Conservation (phyloP, 208 protist species). For the Crithidia bombi region DNA sequence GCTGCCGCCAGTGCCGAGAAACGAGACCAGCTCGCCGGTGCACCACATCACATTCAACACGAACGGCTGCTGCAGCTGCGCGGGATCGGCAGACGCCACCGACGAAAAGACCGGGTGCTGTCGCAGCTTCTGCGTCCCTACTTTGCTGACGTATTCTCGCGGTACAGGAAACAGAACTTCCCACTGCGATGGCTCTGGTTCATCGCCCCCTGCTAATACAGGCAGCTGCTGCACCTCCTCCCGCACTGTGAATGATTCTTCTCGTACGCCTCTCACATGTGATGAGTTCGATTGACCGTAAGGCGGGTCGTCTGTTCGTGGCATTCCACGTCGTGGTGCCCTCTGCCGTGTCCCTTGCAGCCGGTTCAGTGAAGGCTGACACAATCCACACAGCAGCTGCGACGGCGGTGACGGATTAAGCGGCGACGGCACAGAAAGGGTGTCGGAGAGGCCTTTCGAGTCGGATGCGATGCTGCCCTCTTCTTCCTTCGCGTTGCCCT, state of each 20-base stretch:
- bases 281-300: too few relatives aligned
- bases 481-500: not conserved
- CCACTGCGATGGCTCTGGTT: too few relatives aligned
- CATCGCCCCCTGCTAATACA: too few relatives aligned
- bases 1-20: constrained; percentile 9
- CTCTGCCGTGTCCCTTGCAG: not conserved
- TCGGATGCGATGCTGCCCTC: not conserved
- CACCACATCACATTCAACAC: constrained; percentile 4
- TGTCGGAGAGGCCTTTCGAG: not conserved
- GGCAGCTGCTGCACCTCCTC: too few relatives aligned
- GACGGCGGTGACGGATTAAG: not conserved
- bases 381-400: not conserved
- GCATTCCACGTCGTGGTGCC: not conserved
- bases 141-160: too few relatives aligned
- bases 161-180: too few relatives aligned
- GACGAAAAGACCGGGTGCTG: not conserved
- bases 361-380: not conserved
- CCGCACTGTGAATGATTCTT: too few relatives aligned
- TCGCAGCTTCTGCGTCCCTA: not conserved
- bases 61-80: not conserved
- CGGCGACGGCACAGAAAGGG: not conserved
- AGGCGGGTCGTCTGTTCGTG: not conserved
- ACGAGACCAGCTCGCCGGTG: constrained; percentile 1
- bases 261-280: too few relatives aligned
- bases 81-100: not conserved